Percentiles rank a stretch among this genome's conserved stretches.
Evolutionary conservation across 129 eudicot genomes (phyloP).

Genomic region (Calendula officinalis): DNA sequence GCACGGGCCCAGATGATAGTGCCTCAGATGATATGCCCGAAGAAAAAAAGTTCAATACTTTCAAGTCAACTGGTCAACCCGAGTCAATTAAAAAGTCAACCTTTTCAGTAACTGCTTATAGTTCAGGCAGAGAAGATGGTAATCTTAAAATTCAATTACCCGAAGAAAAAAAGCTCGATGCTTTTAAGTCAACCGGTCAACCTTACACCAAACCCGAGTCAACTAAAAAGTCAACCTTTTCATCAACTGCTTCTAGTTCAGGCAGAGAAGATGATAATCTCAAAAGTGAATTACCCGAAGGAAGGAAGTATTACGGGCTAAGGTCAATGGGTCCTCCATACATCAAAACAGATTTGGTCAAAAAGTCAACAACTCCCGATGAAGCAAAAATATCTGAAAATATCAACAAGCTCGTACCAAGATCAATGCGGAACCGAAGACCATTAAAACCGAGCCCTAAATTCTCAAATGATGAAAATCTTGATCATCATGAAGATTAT

Average conservation of each 20-base stretch:
- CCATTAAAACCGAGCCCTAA: conserved; percentile 21
- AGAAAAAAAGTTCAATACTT: conserved; percentile 27
- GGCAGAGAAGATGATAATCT: conserved; percentile 12
- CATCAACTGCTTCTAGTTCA: conserved; percentile 11
- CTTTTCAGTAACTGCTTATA: background rate
- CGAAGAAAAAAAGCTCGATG: conserved; percentile 25
- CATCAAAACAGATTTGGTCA: conserved; percentile 33
- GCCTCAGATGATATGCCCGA: conserved; percentile 29
- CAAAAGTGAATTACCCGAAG: conserved; percentile 26
- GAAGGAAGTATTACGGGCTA: conserved; percentile 32
- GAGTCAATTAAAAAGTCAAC: conserved; percentile 24
- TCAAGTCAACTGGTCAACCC: conserved; percentile 44
- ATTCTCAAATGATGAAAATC: conserved; percentile 14
- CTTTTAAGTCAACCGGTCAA: conserved; percentile 45
- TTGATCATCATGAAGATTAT: conserved; percentile 42
- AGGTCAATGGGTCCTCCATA: conserved; percentile 64
- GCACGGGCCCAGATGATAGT: conserved; percentile 26
- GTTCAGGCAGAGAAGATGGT: conserved; percentile 14
- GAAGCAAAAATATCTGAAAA: conserved; percentile 8
- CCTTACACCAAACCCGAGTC: conserved; percentile 51
- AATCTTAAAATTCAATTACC: conserved; percentile 25
- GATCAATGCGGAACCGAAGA: conserved; percentile 61
- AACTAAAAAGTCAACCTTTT: conserved; percentile 14
- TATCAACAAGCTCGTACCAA: conserved; percentile 37
- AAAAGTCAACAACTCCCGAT: conserved; percentile 6